Base-by-base conservation (phyloP, 495 filamentous ascomycete species). In the Podospora bellae-mahoneyi region DNA sequence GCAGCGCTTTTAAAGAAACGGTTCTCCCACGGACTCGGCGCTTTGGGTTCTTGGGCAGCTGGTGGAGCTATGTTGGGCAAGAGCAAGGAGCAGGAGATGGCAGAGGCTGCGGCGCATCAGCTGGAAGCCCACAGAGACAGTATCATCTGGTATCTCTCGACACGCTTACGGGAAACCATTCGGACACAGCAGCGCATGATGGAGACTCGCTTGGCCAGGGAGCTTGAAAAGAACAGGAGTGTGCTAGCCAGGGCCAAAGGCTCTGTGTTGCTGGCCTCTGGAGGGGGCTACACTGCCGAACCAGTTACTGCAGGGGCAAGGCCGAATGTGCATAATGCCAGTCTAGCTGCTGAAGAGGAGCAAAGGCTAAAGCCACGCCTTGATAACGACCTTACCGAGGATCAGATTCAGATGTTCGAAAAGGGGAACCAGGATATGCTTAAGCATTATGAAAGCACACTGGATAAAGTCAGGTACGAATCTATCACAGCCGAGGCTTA, bases 351-450 rank as follows among this genome's bases (percentile, higher is more conserved):
- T 85, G 64, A 4, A 9, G 67, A 72, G 34, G 74, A 69, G 30
- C 68, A 79, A 48, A 78, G 78, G 18, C 56, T 19, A 28, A 39
- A 18, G 59, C 23, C 66, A 4, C 86, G 85, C 23, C 84, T 89
- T 67, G 79, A 85, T 34, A 79, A 85, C 32, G 84, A 90, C 67
- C 79, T 98, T 68, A 90, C 87, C 20, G 85, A 86, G 60, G 92
- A 97, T 70, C 94, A 98, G 77, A 77, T 93, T 64, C 94, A 97
- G 77, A 83, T 97, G 70, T 97, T 99, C 79, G 94, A 92, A 54
- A 87, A 91, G 78, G 94, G 97, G 77, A 98, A 99, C 76, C 89
- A 92, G 74, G 86, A 91, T 65, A 92, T 99, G 91, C 79, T 98
- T 63, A 90, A 88, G 78, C 91, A 96, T 78, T 97, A 94, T 77